phyloP scores from a whole-genome alignment of 1,284 basidiomycete species.

The Ceratobasidium sp. region DNA sequence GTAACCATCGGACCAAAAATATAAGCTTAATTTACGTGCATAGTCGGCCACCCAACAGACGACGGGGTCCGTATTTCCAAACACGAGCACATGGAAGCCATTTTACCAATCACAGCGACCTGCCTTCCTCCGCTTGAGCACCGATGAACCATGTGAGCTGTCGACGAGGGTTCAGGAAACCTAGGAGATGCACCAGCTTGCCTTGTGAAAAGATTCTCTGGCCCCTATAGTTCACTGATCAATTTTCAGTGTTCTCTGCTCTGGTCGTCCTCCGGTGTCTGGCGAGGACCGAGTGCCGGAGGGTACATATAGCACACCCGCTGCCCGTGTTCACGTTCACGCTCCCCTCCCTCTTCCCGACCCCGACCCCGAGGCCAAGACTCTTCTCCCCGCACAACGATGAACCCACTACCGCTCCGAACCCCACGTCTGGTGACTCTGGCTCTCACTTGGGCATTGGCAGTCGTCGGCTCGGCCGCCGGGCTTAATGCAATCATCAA shows the following conservation, averaged over 20 bases:
- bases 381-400: background rate
- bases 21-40: background rate
- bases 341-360: background rate
- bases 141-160: background rate
- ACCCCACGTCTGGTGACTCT: conserved; percentile 50
- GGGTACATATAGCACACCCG: conserved; percentile 2
- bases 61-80: background rate
- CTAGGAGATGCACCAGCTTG: background rate
- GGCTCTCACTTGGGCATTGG: conserved; percentile 52
- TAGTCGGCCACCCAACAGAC: background rate
- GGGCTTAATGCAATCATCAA: conserved; percentile 56
- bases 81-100: conserved; percentile 5
- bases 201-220: background rate
- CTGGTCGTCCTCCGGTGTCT: background rate
- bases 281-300: conserved; percentile 8
- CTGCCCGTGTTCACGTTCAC: conserved; percentile 1
- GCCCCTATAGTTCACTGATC: background rate
- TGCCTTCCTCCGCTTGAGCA: conserved; percentile 4
- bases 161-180: background rate
- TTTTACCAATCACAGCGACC: conserved; percentile 16
- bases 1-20: conserved; percentile 1
- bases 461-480: conserved; percentile 50
- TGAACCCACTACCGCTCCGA: conserved; percentile 26
- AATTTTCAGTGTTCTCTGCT: background rate
- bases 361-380: conserved; percentile 19